Evolutionary conservation across 441 rosid species (phyloP).

Genomic region (Biscutella auriculata): DNA sequence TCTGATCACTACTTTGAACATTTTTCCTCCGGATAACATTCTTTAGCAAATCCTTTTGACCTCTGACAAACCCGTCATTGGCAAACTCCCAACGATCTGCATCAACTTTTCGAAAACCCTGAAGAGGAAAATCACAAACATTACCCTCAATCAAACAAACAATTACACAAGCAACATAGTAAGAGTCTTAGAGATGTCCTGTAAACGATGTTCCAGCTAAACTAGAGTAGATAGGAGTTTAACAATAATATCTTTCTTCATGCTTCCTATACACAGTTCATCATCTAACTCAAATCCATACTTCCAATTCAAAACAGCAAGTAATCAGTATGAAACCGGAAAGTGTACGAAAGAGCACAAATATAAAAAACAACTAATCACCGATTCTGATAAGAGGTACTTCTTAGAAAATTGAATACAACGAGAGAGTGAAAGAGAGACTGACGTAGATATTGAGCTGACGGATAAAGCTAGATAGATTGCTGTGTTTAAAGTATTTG

Average conservation of each 20-base stretch:
- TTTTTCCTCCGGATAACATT: conserved; percentile 58
- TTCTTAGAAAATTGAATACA: background rate
- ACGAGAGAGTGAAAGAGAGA: background rate
- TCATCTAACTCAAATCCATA: too few relatives aligned
- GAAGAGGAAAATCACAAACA: conserved; percentile 18
- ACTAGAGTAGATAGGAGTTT: background rate
- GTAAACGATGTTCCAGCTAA: background rate
- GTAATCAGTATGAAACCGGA: background rate
- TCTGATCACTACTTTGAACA: conserved; percentile 38
- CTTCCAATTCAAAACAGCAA: too few relatives aligned
- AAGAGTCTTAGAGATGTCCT: background rate
- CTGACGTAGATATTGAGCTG: conserved; percentile 91
- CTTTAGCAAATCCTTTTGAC: conserved; percentile 56
- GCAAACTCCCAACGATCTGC: conserved; percentile 83
- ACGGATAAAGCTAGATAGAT: conserved; percentile 76
- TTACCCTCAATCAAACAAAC: background rate
- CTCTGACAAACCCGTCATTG: conserved; percentile 67
- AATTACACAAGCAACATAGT: background rate
- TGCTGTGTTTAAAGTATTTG: conserved; percentile 74
- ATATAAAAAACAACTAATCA: too few relatives aligned
- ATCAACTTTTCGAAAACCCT: conserved; percentile 86
- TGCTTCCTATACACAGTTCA: background rate
- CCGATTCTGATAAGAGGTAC: too few relatives aligned
- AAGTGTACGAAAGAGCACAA: too few relatives aligned
- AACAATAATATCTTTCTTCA: background rate